A percentile compares a stretch with the other conserved stretches of the same genome.
These are phyloP conservation scores for Pythium monospermum DNA, from an alignment of 352 stramenopile genomes.

Conservation along the genomic window DNA sequence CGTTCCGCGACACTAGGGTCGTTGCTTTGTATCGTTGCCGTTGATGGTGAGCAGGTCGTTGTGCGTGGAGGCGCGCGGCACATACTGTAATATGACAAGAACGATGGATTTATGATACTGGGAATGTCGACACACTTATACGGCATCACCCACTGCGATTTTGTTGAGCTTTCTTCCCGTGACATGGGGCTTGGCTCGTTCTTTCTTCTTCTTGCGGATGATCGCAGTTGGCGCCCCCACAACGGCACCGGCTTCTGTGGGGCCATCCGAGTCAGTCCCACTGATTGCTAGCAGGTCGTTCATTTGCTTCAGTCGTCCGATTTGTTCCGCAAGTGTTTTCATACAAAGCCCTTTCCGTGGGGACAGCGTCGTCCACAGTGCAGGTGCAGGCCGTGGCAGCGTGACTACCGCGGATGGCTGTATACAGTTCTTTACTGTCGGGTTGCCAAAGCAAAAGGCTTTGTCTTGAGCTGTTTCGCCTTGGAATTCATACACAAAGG, in stretches of 20 bases:
- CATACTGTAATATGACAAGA: constrained; percentile 3
- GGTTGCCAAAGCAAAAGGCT: constrained; percentile 35
- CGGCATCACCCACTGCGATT: constrained; percentile 18
- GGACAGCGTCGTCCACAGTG: constrained; percentile 46
- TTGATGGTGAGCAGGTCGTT: no score
- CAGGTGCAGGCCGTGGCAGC: not conserved
- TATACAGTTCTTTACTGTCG: not conserved
- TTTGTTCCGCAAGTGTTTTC: constrained; percentile 56
- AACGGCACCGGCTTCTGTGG: constrained; percentile 7
- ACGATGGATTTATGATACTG: not conserved
- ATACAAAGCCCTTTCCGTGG: constrained; percentile 56
- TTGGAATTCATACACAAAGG: constrained; percentile 57
- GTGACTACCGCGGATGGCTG: not conserved
- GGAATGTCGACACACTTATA: not conserved
- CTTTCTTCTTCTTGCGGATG: constrained; percentile 9
- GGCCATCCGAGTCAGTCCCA: constrained; percentile 4
- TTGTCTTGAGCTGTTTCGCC: constrained; percentile 31
- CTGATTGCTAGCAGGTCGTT: constrained; percentile 3
- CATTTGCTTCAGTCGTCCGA: constrained; percentile 29
- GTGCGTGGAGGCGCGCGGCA: not conserved
- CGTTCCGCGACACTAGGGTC: not conserved
- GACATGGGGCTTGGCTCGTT: constrained; percentile 37
- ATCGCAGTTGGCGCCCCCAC: not conserved
- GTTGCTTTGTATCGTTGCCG: no score
- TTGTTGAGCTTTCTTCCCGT: constrained; percentile 37